phyloP scores from a whole-genome alignment of 208 protist species.

The Leishmania arabica region DNA sequence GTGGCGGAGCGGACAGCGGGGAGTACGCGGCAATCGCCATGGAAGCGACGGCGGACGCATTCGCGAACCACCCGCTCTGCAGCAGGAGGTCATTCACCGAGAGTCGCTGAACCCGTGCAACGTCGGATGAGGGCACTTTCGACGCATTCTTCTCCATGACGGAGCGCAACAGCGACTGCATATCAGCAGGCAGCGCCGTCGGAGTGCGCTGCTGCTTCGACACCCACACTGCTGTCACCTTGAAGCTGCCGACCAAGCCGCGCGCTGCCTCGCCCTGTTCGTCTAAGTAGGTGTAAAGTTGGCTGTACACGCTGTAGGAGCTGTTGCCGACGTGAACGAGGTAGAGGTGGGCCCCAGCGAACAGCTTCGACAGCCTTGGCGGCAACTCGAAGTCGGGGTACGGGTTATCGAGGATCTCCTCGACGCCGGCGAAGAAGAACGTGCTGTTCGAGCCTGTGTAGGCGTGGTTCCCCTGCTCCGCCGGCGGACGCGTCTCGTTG shows the following conservation, averaged over 20 bases:
- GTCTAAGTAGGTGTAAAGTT: conserved; percentile 51
- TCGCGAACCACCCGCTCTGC: conserved; percentile 22
- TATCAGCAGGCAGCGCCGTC: conserved; percentile 14
- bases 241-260: conserved; percentile 50
- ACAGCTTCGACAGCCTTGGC: conserved; percentile 42
- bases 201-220: conserved; percentile 46
- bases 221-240: conserved; percentile 57
- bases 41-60: conserved; percentile 7
- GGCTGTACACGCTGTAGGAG: conserved; percentile 52
- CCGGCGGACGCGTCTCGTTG: background rate
- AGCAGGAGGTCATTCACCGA: conserved; percentile 3
- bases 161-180: conserved; percentile 7
- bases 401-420: conserved; percentile 37
- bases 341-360: conserved; percentile 37
- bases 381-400: conserved; percentile 31
- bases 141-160: conserved; percentile 1
- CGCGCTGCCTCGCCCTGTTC: conserved; percentile 26
- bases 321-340: conserved; percentile 55
- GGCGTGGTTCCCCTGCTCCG: conserved; percentile 29
- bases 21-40: background rate
- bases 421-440: conserved; percentile 67
- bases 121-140: background rate
- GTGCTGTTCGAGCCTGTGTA: conserved; percentile 33
- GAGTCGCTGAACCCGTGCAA: conserved; percentile 18
- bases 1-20: background rate